Evolutionary conservation across 805 yeast species (phyloP).

Genomic region (Metschnikowia henanensis): DNA sequence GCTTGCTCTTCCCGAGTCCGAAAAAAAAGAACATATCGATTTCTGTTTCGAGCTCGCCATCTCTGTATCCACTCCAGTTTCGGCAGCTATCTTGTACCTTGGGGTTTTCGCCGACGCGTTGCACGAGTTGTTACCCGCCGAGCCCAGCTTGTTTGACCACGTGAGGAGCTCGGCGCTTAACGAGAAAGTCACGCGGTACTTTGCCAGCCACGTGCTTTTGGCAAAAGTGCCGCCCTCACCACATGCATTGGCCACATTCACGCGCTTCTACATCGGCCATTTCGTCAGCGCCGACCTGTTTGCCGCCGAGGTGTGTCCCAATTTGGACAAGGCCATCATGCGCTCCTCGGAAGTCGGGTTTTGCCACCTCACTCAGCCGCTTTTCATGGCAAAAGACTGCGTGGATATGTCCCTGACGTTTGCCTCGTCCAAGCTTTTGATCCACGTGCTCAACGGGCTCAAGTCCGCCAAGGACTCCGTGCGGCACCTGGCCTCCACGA

Average conservation of each 20-base stretch:
- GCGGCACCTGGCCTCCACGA: constrained; percentile 47
- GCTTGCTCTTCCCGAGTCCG: constrained; percentile 1
- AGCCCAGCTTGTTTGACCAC: constrained; percentile 23
- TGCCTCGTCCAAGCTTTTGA: constrained; percentile 43
- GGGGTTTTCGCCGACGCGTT: constrained; percentile 27
- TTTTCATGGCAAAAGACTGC: constrained; percentile 33
- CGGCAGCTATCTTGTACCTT: constrained; percentile 20
- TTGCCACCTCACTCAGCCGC: constrained; percentile 49
- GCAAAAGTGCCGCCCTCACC: constrained; percentile 44
- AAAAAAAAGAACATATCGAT: constrained; percentile 3
- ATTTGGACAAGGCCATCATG: constrained; percentile 69
- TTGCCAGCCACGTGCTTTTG: constrained; percentile 43
- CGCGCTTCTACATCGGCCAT: constrained; percentile 42
- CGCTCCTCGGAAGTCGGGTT: constrained; percentile 78
- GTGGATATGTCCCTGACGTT: constrained; percentile 44
- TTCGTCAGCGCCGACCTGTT: constrained; percentile 41
- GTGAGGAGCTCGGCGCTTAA: constrained; percentile 12
- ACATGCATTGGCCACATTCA: constrained; percentile 36
- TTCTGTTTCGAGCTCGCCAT: constrained; percentile 2
- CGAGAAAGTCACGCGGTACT: constrained; percentile 20
- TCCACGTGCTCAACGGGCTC: constrained; percentile 53
- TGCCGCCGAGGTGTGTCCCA: constrained; percentile 48
- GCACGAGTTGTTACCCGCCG: constrained; percentile 23
- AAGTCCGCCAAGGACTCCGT: constrained; percentile 73
- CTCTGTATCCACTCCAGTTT: constrained; percentile 1